A percentile compares a stretch with the other conserved stretches of the same genome.
Evolutionary conservation across 306 rosid genomes (phyloP).

Genomic region (Leucaena leucocephala): DNA sequence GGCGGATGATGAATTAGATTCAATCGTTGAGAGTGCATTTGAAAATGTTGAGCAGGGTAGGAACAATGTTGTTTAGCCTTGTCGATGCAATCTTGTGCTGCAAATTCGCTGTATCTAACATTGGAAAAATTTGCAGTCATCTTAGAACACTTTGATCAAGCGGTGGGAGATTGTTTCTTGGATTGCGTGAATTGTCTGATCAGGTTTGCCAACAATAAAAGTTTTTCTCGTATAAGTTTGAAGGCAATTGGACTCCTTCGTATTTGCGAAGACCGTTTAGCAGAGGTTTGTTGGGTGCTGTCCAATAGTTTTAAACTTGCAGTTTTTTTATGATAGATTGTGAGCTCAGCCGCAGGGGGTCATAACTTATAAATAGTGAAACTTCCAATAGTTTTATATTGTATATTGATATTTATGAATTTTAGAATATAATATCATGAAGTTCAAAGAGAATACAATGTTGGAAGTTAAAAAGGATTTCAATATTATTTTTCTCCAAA

Average conservation of each 20-base stretch:
- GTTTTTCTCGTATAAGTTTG: slow-evolving; percentile 88
- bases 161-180: slow-evolving; percentile 94
- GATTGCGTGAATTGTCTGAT: slow-evolving; percentile 98
- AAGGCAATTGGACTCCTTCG: slow-evolving; percentile 98
- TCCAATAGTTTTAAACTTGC: not conserved
- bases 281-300: slow-evolving; percentile 78
- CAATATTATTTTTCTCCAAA: not conserved
- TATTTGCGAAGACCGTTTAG: slow-evolving; percentile 97
- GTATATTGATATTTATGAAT: no score
- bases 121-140: slow-evolving; percentile 74
- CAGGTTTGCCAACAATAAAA: slow-evolving; percentile 89
- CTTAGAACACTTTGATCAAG: slow-evolving; percentile 98
- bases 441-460: slow-evolving; percentile 15
- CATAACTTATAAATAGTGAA: no score
- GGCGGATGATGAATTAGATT: slow-evolving; percentile 87
- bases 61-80: slow-evolving; percentile 26
- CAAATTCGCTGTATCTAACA: slow-evolving; percentile 49
- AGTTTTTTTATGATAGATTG: not conserved
- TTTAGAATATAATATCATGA: not conserved
- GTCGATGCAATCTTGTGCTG: slow-evolving; percentile 33
- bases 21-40: slow-evolving; percentile 95
- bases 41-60: slow-evolving; percentile 98
- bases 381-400: no score
- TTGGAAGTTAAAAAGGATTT: slow-evolving; percentile 13
- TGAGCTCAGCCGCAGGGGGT: no score